Conservation (phyloP, 768 basidiomycete species). For the Suillus spraguei region DNA sequence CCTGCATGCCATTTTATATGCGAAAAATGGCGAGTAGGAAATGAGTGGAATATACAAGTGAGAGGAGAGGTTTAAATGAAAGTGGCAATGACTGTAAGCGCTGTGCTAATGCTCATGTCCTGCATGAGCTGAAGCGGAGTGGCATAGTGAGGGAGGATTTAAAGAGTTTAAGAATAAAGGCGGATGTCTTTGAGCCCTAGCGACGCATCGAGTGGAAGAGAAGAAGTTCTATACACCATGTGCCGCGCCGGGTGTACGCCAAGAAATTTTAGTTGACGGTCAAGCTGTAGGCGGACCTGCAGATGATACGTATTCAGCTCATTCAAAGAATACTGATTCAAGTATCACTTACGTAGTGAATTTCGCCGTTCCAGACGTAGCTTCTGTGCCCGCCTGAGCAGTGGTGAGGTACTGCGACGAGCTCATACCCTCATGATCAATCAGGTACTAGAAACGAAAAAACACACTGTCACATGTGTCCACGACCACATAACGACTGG, state of each 20-base stretch:
- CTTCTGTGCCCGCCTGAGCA: constrained; percentile 66
- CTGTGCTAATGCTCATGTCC: not conserved
- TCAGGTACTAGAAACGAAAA: constrained; percentile 46
- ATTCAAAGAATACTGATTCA: not conserved
- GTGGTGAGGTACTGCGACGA: constrained; percentile 59
- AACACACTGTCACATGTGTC: not conserved
- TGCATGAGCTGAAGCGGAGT: not conserved
- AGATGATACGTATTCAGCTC: not conserved
- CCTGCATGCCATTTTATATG: not conserved
- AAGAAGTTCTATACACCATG: not conserved
- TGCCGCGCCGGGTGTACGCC: not conserved
- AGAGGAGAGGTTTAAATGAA: not conserved
- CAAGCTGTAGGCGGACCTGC: constrained; percentile 48
- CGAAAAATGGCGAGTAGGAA: not conserved
- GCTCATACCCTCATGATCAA: constrained; percentile 44
- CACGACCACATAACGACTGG: not conserved
- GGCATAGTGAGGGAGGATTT: not conserved
- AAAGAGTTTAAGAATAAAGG: not conserved
- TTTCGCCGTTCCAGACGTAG: constrained; percentile 56
- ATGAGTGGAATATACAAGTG: not conserved
- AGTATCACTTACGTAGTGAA: constrained; percentile 51
- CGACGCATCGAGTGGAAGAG: not conserved
- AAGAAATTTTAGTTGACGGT: constrained; percentile 41
- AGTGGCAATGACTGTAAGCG: not conserved
- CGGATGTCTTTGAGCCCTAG: not conserved